Evolutionary conservation across 2,329 filamentous ascomycete species (phyloP).

Genomic region (Cordyceps fumosorosea): DNA sequence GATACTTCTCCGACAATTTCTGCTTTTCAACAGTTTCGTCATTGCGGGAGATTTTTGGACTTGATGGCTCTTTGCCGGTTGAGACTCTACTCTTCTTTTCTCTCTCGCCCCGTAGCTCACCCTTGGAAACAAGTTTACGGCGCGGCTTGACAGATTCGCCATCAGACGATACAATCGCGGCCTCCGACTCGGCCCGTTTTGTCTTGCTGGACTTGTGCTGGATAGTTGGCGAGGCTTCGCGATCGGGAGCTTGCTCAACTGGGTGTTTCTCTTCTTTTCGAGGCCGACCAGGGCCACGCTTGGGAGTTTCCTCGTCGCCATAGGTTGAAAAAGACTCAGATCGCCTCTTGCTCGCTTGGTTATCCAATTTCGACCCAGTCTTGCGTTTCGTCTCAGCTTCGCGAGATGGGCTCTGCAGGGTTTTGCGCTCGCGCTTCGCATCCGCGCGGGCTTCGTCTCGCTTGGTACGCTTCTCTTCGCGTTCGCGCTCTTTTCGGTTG

Average conservation of each 20-base stretch:
- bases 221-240: constrained; percentile 43
- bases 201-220: constrained; percentile 43
- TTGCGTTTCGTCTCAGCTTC: constrained; percentile 42
- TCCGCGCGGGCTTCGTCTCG: constrained; percentile 42
- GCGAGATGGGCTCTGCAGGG: constrained; percentile 41
- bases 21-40: constrained; percentile 45
- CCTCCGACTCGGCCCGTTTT: constrained; percentile 49
- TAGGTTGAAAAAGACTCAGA: constrained; percentile 36
- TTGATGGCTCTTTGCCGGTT: constrained; percentile 45
- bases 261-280: constrained; percentile 39
- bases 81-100: constrained; percentile 49
- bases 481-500: constrained; percentile 33
- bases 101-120: constrained; percentile 53
- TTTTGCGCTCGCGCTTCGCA: constrained; percentile 42
- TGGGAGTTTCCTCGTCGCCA: constrained; percentile 42
- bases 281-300: constrained; percentile 45
- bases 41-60: constrained; percentile 41
- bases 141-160: constrained; percentile 53
- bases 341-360: constrained; percentile 44
- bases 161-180: constrained; percentile 46
- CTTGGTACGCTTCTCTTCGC: constrained; percentile 36
- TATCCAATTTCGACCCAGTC: constrained; percentile 29
- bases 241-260: constrained; percentile 44
- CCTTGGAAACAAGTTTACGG: constrained; percentile 57
- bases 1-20: constrained; percentile 46